phyloP scores from a whole-genome alignment of 2,329 filamentous ascomycete genomes.

The Botrytis cinerea region DNA sequence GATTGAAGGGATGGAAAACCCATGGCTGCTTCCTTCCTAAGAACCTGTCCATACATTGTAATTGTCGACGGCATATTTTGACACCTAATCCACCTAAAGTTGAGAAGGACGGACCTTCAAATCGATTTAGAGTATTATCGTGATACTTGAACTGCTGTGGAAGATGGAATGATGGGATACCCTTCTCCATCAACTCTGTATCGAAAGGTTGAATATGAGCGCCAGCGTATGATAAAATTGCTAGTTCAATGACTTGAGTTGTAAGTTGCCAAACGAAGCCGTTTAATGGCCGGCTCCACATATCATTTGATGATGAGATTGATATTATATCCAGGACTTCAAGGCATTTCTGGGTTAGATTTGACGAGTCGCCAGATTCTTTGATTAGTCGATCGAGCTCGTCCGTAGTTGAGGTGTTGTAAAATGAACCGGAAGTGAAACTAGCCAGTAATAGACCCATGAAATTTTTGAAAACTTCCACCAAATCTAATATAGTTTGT shows the following conservation, averaged over 20 bases:
- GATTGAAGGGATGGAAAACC: neutral
- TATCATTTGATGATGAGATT: neutral
- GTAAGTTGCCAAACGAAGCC: constrained; percentile 20
- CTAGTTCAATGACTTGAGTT: constrained; percentile 24
- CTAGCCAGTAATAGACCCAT: neutral
- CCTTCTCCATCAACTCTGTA: neutral
- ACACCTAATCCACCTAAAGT: neutral
- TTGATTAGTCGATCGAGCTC: neutral
- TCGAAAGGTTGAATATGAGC: constrained; percentile 27
- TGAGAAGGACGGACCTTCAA: neutral
- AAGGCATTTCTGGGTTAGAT: neutral
- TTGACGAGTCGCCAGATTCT: neutral
- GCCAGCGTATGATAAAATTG: constrained; percentile 27
- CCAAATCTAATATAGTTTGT: too few relatives aligned
- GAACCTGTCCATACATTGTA: constrained; percentile 15
- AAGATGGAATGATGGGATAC: constrained; percentile 6
- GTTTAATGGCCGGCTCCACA: neutral
- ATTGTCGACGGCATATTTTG: neutral
- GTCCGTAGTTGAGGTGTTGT: too few relatives aligned
- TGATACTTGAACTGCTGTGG: neutral
- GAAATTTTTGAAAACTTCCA: neutral
- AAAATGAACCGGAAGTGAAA: neutral
- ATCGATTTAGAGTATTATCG: neutral
- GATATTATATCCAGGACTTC: neutral
- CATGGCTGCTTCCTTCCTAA: constrained; percentile 7